Conservation (phyloP, 2,329 filamentous ascomycete species). For the Colletotrichum liriopes region DNA sequence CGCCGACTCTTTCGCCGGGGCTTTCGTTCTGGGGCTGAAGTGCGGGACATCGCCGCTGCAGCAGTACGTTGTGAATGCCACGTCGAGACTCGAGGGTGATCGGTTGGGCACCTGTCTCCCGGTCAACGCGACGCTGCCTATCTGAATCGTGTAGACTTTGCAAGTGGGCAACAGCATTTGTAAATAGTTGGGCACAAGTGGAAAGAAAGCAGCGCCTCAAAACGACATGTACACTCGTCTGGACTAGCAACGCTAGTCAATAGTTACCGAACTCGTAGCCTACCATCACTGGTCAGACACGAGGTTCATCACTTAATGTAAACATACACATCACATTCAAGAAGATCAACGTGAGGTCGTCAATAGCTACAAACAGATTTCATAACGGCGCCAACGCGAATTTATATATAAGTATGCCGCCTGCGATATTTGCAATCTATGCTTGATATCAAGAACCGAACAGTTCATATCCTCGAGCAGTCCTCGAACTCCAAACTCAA, state of each 20-base stretch:
- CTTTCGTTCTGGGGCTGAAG: constrained; percentile 63
- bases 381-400: neutral
- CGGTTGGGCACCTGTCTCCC: constrained; percentile 23
- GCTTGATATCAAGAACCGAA: neutral
- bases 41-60: constrained; percentile 31
- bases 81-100: constrained; percentile 19
- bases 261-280: neutral
- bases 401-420: neutral
- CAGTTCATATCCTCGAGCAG: neutral
- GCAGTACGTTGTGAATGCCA: constrained; percentile 36
- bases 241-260: neutral
- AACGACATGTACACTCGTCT: neutral
- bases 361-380: neutral
- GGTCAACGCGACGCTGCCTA: constrained; percentile 32
- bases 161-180: neutral
- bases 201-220: neutral
- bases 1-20: constrained; percentile 68
- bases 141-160: neutral
- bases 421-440: neutral
- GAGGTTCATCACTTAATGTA: neutral
- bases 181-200: neutral
- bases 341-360: neutral
- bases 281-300: neutral
- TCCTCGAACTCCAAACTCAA: neutral
- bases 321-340: neutral